phyloP scores from a whole-genome alignment of 345 rosid genomes.

The Sisymbrium altissimum region DNA sequence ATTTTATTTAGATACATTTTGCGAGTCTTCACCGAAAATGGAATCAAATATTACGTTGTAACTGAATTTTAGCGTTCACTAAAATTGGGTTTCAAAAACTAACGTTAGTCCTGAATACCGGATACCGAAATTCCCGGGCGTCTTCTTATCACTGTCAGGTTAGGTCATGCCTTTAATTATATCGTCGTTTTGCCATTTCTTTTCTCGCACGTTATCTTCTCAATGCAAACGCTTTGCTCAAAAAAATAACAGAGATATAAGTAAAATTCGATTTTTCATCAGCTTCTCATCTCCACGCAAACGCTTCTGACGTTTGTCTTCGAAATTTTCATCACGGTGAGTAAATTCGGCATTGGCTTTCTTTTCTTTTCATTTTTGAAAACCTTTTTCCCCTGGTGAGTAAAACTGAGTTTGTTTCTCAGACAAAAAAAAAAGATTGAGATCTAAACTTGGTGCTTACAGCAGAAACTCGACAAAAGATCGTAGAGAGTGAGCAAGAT shows the following conservation, averaged over 20 bases:
- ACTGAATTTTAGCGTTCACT: background rate
- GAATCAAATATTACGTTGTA: background rate
- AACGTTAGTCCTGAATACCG: background rate
- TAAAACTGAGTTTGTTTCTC: background rate
- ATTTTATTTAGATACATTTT: constrained; percentile 1
- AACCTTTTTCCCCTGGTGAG: background rate
- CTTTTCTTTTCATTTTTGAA: background rate
- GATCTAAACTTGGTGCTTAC: background rate
- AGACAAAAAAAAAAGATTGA: background rate
- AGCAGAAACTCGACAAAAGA: background rate
- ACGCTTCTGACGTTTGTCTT: background rate
- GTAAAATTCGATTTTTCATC: background rate
- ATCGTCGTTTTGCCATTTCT: constrained; percentile 3
- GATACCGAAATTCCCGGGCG: constrained; percentile 22
- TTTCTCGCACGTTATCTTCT: constrained; percentile 17
- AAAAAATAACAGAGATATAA: no score
- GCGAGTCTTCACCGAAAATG: background rate
- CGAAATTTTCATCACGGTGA: background rate
- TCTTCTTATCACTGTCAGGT: background rate
- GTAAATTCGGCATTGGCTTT: background rate
- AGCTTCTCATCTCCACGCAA: constrained; percentile 14
- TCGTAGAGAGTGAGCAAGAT: background rate
- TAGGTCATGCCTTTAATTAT: background rate
- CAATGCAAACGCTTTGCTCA: background rate
- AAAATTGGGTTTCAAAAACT: constrained; percentile 8